A percentile compares a stretch with the other conserved stretches of the same genome.
These are phyloP conservation scores for Graphiopsis chlorocephala DNA, from an alignment of 2,329 filamentous ascomycete genomes.

Conservation along the genomic window DNA sequence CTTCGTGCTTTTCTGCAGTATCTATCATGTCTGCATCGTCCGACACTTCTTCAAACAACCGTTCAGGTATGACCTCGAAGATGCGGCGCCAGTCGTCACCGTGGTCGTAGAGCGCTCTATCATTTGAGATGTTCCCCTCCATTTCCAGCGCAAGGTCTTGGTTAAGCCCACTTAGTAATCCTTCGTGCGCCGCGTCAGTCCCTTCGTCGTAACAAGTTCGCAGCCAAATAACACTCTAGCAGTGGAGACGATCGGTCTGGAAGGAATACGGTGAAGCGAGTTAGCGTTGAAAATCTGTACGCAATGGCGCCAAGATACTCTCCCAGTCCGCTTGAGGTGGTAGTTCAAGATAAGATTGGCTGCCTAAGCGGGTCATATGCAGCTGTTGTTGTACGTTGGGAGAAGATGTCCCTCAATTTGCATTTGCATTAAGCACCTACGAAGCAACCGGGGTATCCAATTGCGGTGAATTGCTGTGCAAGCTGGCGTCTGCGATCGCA, in stretches of 20 bases:
- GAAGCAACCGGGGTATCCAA: not conserved
- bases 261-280: slow-evolving; percentile 1
- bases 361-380: not conserved
- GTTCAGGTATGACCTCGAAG: slow-evolving; percentile 7
- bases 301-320: not conserved
- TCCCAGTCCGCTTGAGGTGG: not conserved
- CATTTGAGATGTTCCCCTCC: slow-evolving; percentile 8
- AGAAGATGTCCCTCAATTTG: not conserved
- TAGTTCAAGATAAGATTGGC: not conserved
- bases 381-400: not conserved
- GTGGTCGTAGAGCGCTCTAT: not conserved
- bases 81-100: slow-evolving; percentile 7
- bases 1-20: not conserved
- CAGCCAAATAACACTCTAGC: slow-evolving; percentile 6
- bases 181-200: slow-evolving; percentile 1
- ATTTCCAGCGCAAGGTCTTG: slow-evolving; percentile 5
- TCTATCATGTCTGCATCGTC: not conserved
- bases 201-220: slow-evolving; percentile 12
- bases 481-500: not conserved
- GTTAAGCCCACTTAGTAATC: not conserved
- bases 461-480: not conserved
- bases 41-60: not conserved
- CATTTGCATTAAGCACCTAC: not conserved
- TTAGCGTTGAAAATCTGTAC: not conserved
- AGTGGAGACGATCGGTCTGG: not conserved